Conservation (phyloP, 106 monocot species). For the Dendrobium catenatum region DNA sequence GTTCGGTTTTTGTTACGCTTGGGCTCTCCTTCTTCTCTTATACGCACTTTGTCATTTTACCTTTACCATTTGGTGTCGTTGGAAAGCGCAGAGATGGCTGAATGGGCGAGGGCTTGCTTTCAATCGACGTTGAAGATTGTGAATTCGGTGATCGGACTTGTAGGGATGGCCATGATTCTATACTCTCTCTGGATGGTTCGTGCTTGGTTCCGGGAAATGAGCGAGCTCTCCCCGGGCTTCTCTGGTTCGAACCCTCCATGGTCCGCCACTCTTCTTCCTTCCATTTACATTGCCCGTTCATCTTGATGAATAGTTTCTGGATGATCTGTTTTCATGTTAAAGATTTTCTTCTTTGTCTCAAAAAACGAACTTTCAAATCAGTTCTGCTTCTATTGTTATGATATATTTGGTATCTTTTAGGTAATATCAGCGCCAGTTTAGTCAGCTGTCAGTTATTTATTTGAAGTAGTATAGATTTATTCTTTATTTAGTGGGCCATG, state of each 20-base stretch:
- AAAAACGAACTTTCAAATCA: not conserved
- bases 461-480: not conserved
- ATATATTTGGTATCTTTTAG: not conserved
- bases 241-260: constrained; percentile 1
- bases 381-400: not conserved
- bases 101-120: constrained; percentile 37
- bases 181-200: constrained; percentile 79
- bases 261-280: not conserved
- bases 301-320: not conserved
- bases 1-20: not conserved
- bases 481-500: not conserved
- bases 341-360: not conserved
- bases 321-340: not conserved
- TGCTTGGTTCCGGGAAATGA: constrained; percentile 23
- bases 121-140: constrained; percentile 62
- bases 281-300: not conserved
- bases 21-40: not conserved
- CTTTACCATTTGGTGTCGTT: not conserved
- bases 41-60: not conserved
- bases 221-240: constrained; percentile 4
- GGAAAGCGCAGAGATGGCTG: not conserved
- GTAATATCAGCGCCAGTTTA: not conserved
- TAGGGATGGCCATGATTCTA: constrained; percentile 72
- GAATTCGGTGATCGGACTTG: constrained; percentile 65
- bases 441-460: not conserved